phyloP scores from a whole-genome alignment of 106 monocot species.

The Agapanthus africanus region DNA sequence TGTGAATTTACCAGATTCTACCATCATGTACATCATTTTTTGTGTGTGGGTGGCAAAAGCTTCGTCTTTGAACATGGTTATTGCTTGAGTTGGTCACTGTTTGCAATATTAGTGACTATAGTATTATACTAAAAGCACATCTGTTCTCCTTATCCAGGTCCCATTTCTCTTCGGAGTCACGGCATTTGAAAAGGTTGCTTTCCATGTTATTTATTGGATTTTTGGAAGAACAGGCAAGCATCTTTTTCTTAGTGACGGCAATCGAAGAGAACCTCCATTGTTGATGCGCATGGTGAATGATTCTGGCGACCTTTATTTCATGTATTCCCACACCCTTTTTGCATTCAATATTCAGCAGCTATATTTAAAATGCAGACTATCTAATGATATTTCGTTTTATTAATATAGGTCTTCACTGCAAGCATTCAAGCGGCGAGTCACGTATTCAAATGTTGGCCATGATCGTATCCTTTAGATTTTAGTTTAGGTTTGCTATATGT shows the following conservation, averaged over 20 bases:
- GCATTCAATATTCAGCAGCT: background rate
- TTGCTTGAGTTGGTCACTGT: background rate
- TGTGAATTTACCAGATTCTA: background rate
- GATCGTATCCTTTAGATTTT: conserved; percentile 76
- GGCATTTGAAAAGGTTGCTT: conserved; percentile 74
- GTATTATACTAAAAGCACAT: background rate
- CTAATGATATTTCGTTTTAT: background rate
- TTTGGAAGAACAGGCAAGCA: conserved; percentile 94
- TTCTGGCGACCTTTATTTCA: conserved; percentile 69
- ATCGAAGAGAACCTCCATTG: conserved; percentile 63
- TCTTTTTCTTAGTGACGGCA: conserved; percentile 80
- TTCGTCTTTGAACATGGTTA: background rate
- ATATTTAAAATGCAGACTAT: background rate
- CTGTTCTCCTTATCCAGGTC: conserved; percentile 45
- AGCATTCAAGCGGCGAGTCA: conserved; percentile 72
- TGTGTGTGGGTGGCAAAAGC: background rate
- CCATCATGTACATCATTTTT: background rate
- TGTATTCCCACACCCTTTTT: conserved; percentile 31
- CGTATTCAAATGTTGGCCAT: conserved; percentile 78
- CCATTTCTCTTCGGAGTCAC: conserved; percentile 93
- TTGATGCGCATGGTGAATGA: conserved; percentile 82
- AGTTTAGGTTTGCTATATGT: background rate
- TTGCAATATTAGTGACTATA: background rate
- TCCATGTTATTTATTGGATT: conserved; percentile 76
- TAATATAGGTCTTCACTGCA: conserved; percentile 66